These are phyloP conservation scores for Parsonsia alboflavescens DNA, from an alignment of 257 asterid genomes.

Conservation along the genomic window DNA sequence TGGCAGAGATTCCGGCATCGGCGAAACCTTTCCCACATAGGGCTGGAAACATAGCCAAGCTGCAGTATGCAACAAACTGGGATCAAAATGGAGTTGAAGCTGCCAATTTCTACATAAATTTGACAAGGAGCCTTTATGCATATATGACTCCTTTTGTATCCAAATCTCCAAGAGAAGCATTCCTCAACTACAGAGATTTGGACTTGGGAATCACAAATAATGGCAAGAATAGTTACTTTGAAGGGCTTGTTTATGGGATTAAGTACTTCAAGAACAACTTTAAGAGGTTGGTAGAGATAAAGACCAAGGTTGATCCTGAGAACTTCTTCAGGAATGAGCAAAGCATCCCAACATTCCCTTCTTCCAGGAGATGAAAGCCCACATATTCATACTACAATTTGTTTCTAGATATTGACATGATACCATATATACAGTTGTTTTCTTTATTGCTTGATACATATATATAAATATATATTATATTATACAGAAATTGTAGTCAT, in stretches of 20 bases:
- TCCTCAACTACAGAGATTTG: constrained; percentile 24
- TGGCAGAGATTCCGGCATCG: constrained; percentile 19
- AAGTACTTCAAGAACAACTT: constrained; percentile 23
- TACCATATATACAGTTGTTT: too few species aligned
- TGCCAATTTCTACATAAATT: constrained; percentile 9
- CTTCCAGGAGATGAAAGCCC: not conserved
- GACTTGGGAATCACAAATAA: constrained; percentile 19
- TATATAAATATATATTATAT: too few species aligned
- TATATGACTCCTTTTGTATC: constrained; percentile 28
- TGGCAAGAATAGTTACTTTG: constrained; percentile 8
- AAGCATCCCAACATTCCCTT: constrained; percentile 19
- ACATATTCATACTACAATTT: too few species aligned
- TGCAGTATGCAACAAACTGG: constrained; percentile 24
- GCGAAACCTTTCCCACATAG: constrained; percentile 32
- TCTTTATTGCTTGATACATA: too few species aligned
- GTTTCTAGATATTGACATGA: too few species aligned
- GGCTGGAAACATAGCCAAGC: constrained; percentile 26
- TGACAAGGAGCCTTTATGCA: constrained; percentile 10
- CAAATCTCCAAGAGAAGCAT: constrained; percentile 20
- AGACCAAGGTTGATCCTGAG: constrained; percentile 23
- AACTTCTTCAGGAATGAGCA: constrained; percentile 27
- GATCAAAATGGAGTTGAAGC: constrained; percentile 11
- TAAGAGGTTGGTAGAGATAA: constrained; percentile 20
- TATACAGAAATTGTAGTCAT: too few species aligned
- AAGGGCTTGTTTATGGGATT: constrained; percentile 20